Percentiles rank a stretch among this genome's conserved stretches.
These are phyloP conservation scores for Candida dajiaensis DNA, from an alignment of 805 yeast species.

Conservation along the genomic window DNA sequence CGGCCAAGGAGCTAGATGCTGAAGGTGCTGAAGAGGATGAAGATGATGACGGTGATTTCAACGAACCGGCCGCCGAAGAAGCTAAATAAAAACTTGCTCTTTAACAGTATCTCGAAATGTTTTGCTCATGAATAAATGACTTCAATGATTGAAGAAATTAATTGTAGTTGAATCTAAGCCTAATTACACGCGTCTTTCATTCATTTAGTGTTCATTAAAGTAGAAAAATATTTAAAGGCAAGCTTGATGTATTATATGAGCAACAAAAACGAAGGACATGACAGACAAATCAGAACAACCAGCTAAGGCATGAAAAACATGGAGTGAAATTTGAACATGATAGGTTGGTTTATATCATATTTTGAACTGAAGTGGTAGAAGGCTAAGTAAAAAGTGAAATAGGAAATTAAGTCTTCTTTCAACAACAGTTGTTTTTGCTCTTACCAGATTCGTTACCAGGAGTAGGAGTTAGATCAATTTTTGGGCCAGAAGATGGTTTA, in stretches of 20 bases:
- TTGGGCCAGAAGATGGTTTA: constrained; percentile 79
- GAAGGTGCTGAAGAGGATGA: constrained; percentile 35
- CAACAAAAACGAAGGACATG: not conserved
- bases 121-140: not conserved
- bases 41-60: constrained; percentile 46
- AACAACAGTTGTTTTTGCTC: constrained; percentile 60
- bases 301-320: not conserved
- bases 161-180: not conserved
- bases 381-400: not conserved
- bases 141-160: not conserved
- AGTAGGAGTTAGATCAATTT: constrained; percentile 87
- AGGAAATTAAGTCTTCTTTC: constrained; percentile 8
- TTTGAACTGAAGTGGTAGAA: constrained; percentile 3
- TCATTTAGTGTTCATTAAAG: not conserved
- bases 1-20: constrained; percentile 61
- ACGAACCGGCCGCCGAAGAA: constrained; percentile 28
- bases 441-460: constrained; percentile 72
- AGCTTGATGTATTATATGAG: not conserved
- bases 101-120: not conserved
- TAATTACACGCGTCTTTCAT: not conserved
- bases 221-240: not conserved
- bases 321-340: not conserved
- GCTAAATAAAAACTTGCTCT: not conserved
- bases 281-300: not conserved
- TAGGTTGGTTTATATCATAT: not conserved